Percentiles rank a stretch among this genome's conserved stretches.
phyloP scores from a whole-genome alignment of 768 basidiomycete species.

The Suillus occidentalis region DNA sequence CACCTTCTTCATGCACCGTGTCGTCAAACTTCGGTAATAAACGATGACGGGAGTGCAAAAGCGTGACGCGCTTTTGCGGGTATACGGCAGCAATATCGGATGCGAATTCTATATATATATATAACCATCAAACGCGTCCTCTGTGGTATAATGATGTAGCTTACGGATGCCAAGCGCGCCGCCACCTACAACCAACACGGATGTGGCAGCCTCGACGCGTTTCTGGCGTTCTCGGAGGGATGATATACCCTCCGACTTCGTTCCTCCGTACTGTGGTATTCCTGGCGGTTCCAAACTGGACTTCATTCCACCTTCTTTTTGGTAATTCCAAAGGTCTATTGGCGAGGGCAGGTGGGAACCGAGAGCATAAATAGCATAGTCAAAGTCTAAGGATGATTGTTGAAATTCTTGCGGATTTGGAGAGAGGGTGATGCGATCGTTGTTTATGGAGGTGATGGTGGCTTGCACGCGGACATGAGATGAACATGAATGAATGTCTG shows the following conservation, averaged over 20 bases:
- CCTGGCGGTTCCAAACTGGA: neutral
- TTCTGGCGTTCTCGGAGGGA: conserved; percentile 55
- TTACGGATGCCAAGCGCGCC: conserved; percentile 73
- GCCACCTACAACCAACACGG: conserved; percentile 67
- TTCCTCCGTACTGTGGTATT: conserved; percentile 35
- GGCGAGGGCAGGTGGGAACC: conserved; percentile 57
- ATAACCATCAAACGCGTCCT: neutral
- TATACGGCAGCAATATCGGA: conserved; percentile 59
- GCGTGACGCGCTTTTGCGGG: conserved; percentile 52
- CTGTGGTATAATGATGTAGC: conserved; percentile 16
- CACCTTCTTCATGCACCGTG: conserved; percentile 53
- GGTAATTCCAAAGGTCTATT: conserved; percentile 51
- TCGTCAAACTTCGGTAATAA: conserved; percentile 52
- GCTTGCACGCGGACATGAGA: conserved; percentile 45
- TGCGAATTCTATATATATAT: conserved; percentile 49
- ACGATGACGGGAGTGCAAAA: conserved; percentile 58
- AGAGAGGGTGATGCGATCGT: conserved; percentile 35
- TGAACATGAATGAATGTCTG: neutral
- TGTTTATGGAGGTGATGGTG: conserved; percentile 39
- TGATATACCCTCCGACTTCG: conserved; percentile 47
- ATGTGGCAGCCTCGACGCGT: conserved; percentile 44
- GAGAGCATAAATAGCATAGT: conserved; percentile 61
- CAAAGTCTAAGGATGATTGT: conserved; percentile 41
- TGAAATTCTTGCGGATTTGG: conserved; percentile 4
- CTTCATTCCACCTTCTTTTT: neutral